A percentile compares a stretch with the other conserved stretches of the same genome.
Evolutionary conservation across 179 eudicot genomes (phyloP).

Genomic region (Pouteria campechiana): DNA sequence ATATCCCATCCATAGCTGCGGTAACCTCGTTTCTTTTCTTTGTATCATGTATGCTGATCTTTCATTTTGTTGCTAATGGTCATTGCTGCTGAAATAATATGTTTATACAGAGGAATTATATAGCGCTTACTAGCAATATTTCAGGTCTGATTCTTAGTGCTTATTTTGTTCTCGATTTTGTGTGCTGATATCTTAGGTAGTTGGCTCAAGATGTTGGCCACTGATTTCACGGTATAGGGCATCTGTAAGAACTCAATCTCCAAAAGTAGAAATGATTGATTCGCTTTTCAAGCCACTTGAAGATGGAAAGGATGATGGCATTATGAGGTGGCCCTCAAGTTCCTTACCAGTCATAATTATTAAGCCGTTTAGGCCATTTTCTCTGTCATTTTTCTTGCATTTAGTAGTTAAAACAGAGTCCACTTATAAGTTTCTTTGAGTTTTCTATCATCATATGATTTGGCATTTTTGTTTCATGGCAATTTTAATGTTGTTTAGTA

Average conservation of each 20-base stretch:
- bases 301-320: constrained; percentile 72
- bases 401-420: no score
- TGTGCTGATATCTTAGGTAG: constrained; percentile 43
- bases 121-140: not conserved
- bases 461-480: no score
- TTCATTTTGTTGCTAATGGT: no score
- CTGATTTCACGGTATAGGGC: constrained; percentile 86
- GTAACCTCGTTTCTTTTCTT: constrained; percentile 19
- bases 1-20: constrained; percentile 91
- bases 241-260: constrained; percentile 64
- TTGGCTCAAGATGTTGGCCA: constrained; percentile 90
- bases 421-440: no score
- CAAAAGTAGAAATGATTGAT: constrained; percentile 84
- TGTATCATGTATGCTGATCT: not conserved
- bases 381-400: no score
- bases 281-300: constrained; percentile 58
- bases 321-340: constrained; percentile 68
- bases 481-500: no score
- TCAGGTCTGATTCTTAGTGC: not conserved
- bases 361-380: no score
- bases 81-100: not conserved
- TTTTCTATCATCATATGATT: no score
- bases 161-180: not conserved
- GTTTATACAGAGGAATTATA: not conserved
- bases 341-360: no score